Evolutionary conservation across 805 yeast genomes (phyloP), one percentile per base, ranked within the genome.

Genomic region (Suhomyces pyralidae): DNA sequence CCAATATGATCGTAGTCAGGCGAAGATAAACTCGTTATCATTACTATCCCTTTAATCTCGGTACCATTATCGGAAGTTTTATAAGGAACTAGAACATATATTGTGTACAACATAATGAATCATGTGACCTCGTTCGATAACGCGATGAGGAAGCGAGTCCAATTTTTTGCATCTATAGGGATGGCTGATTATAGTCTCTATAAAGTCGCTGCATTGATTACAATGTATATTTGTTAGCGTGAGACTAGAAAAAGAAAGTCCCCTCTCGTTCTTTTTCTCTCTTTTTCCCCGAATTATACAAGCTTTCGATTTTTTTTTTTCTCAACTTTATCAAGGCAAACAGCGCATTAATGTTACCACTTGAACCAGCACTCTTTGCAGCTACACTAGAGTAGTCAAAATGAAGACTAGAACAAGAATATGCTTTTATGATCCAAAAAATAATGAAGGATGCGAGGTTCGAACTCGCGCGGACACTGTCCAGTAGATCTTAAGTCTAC

Each of bases 391-490:
- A 32, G 36, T n/a, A 32, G 36, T 17, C n/a, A 32, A 32, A 43
- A 24, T 20, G 15, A 22, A 24, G 28, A 3, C 28, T 42, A 24
- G 10, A 20, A 22, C 15, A 17, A 15, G 7, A 17, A 15, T 3
- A 3, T 8, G 19, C 6, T 28, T 1, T 17, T 28, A 45, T 9
- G 19, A 14, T 19, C 57, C 57, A 67, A 69, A 67, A 64, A 56
- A 67, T 69, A 67, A 55, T 74, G 79, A 74, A 74, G 78, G 78
- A 66, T 72, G 78, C 78, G 79, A 73, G 79, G 76, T 74, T 74
- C 79, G 79, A 74, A 74, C 79, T 73, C 79, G 78, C 79, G 79
- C 79, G 78, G 79, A 71, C 75, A 69, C 56, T 58, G 75, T 71
- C 78, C 78, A 74, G 68, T 70, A 69, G 78, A 74, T 70, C 78